Conservation (phyloP, 2,329 filamentous ascomycete genomes). For the Phialophora expanda region DNA sequence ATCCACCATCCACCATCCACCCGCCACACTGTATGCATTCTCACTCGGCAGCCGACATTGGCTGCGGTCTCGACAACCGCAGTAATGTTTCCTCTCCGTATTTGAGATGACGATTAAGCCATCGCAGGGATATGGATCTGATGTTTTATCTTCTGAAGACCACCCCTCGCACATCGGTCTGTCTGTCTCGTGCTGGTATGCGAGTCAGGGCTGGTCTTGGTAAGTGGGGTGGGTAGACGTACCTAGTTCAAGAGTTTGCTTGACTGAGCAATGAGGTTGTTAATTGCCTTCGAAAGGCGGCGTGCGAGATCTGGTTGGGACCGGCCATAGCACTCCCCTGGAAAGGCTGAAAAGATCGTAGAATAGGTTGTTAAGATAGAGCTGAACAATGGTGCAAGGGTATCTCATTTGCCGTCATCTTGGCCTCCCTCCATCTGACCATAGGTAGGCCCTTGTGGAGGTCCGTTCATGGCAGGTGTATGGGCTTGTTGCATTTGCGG, state of each 20-base stretch:
- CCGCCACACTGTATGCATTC: background rate
- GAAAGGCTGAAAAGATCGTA: background rate
- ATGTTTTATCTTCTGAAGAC: background rate
- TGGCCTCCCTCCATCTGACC: conserved; percentile 31
- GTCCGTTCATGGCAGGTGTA: conserved; percentile 35
- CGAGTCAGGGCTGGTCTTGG: background rate
- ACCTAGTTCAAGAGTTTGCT: background rate
- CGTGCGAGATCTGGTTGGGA: background rate
- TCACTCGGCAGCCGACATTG: background rate
- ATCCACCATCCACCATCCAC: background rate
- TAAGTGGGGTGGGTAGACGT: background rate
- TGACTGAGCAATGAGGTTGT: background rate
- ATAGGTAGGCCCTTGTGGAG: conserved; percentile 35
- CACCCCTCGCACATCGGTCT: background rate
- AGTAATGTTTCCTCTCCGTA: background rate
- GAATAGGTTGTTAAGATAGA: background rate
- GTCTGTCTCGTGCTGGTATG: background rate
- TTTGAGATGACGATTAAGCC: background rate
- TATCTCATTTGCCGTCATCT: conserved; percentile 37
- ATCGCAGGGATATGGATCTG: background rate
- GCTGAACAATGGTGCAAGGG: background rate
- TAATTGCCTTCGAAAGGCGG: background rate
- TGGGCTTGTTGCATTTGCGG: conserved; percentile 45
- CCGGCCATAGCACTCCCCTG: background rate
- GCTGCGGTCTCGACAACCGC: background rate